Evolutionary conservation across 257 asterid genomes (phyloP).

Genomic region (Sherardia arvensis): DNA sequence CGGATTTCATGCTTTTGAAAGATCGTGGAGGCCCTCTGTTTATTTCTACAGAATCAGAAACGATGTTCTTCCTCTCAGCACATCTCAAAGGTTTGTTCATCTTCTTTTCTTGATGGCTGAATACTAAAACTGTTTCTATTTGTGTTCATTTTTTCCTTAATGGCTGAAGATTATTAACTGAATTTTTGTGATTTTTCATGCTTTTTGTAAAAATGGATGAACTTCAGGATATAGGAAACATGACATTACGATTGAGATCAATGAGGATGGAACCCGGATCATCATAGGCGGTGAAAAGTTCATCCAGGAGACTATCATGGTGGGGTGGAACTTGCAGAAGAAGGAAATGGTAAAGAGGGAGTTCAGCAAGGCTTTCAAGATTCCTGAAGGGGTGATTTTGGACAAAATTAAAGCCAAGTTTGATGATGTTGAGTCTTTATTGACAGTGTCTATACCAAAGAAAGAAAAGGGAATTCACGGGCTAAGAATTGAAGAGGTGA

Average conservation of each 20-base stretch:
- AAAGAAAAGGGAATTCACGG: constrained; percentile 54
- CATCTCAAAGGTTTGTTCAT: constrained; percentile 54
- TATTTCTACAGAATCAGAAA: constrained; percentile 58
- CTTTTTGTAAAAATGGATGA: background rate
- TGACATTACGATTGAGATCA: constrained; percentile 65
- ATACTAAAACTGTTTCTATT: background rate
- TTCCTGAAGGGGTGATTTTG: constrained; percentile 60
- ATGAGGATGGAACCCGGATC: constrained; percentile 53
- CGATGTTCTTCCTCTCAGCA: constrained; percentile 58
- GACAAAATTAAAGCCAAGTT: constrained; percentile 59
- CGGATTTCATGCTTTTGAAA: constrained; percentile 37
- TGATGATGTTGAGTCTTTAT: constrained; percentile 42
- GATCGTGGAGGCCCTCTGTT: constrained; percentile 47
- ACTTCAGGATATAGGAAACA: constrained; percentile 42
- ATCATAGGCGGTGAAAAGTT: constrained; percentile 47
- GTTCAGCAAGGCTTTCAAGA: constrained; percentile 64
- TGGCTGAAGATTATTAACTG: too few relatives aligned
- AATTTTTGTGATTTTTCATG: background rate
- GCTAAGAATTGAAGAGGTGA: constrained; percentile 43
- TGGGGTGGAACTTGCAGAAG: constrained; percentile 47
- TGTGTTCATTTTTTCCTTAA: background rate
- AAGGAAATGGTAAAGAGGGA: constrained; percentile 38
- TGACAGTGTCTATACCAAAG: constrained; percentile 69
- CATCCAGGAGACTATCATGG: constrained; percentile 49
- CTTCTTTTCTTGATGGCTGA: background rate